Evolutionary conservation across 208 protist species (phyloP).

Genomic region (Wallacemonas sp.): DNA sequence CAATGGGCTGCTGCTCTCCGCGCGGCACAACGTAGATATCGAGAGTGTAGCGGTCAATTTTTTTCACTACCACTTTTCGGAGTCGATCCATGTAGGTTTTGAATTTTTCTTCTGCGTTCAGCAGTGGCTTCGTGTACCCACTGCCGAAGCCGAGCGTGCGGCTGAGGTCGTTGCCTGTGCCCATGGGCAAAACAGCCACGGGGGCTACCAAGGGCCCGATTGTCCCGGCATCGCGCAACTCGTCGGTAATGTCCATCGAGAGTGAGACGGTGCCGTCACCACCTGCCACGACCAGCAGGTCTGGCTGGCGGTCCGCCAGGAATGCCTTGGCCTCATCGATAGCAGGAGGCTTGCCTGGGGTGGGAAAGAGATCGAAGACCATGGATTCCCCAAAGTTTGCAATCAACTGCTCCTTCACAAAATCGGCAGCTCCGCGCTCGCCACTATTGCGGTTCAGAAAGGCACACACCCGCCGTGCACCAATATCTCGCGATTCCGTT

Average conservation of each 20-base stretch:
- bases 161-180: conserved; percentile 72
- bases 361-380: conserved; percentile 62
- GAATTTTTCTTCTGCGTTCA: conserved; percentile 41
- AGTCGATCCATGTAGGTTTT: conserved; percentile 17
- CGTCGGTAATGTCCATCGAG: conserved; percentile 46
- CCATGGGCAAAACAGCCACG: conserved; percentile 61
- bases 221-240: conserved; percentile 25
- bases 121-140: conserved; percentile 50
- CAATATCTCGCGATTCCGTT: neutral
- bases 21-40: conserved; percentile 21
- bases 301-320: conserved; percentile 25
- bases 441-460: conserved; percentile 55
- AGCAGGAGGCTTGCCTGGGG: conserved; percentile 18
- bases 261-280: conserved; percentile 69
- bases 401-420: conserved; percentile 45
- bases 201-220: conserved; percentile 21
- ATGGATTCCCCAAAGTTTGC: conserved; percentile 30
- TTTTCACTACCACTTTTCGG: conserved; percentile 17
- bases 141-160: conserved; percentile 63
- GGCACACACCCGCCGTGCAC: conserved; percentile 23
- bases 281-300: conserved; percentile 54
- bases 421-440: conserved; percentile 44
- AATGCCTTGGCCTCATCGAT: conserved; percentile 56
- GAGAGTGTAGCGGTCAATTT: conserved; percentile 42
- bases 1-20: neutral